Percentiles rank a stretch among this genome's conserved stretches.
These are phyloP conservation scores for Clitoria ternatea DNA, from an alignment of 306 rosid genomes.

Conservation along the genomic window DNA sequence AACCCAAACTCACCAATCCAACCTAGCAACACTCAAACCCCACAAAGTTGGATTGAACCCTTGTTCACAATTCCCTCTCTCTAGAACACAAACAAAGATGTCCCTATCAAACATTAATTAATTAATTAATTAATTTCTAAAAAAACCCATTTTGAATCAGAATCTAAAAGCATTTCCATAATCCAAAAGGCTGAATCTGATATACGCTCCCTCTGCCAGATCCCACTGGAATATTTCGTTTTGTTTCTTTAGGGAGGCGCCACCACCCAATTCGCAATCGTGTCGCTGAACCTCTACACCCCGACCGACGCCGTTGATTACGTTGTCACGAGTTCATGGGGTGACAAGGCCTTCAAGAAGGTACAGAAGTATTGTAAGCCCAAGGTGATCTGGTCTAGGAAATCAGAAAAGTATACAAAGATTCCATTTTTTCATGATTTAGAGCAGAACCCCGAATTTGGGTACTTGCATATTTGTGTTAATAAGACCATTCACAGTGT, in stretches of 20 bases:
- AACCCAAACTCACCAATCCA: no score
- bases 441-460: constrained; percentile 56
- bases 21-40: no score
- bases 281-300: constrained; percentile 64
- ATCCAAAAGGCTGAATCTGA: constrained; percentile 72
- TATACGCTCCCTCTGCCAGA: constrained; percentile 65
- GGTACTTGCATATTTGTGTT: constrained; percentile 73
- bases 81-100: no score
- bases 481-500: constrained; percentile 96
- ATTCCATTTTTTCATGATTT: constrained; percentile 57
- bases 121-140: no score
- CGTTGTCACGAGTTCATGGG: constrained; percentile 86
- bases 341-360: constrained; percentile 90
- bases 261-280: constrained; percentile 86
- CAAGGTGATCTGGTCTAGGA: constrained; percentile 82
- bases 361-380: constrained; percentile 72
- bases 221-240: constrained; percentile 64
- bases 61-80: no score
- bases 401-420: constrained; percentile 77
- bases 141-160: no score
- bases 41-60: no score
- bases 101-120: no score
- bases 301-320: constrained; percentile 56
- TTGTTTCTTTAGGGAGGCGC: constrained; percentile 96
- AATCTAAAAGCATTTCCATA: no score